Evolutionary conservation across 345 rosid species (phyloP), one percentile per base, ranked within the genome.

Genomic region (Passiflora organensis): DNA sequence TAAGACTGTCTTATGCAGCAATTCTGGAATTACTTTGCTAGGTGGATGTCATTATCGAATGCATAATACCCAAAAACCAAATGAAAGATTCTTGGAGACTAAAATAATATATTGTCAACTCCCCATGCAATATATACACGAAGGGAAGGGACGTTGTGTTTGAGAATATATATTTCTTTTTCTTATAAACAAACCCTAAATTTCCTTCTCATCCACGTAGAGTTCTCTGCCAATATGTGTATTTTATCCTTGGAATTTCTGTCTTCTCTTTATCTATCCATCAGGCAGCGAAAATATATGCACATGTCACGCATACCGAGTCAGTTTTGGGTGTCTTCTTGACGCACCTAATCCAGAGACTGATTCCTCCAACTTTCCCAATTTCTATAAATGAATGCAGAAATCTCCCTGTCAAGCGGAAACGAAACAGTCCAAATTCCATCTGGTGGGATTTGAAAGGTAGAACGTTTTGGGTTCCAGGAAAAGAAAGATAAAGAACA

Each of bases 71-170:
- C 4, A 37, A 67, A 71, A 53, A 67, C 14, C 24, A 55, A 67
- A 67, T 56, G 70, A 72, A 72, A 72, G 77, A 76, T 76, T 76
- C 77, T 16, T 9, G 21, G 24, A 56, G 28, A 28, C 14, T 52
- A 55, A 50, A 56, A 53, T 44, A 72, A 51, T 47, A 25, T 63
- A 61, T 66, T 53, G 81, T 76, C 78, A 72, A 72, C 78, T 61
- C 77, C 59, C 54, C 72, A 59, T 59, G 78, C 68, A 66, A 59
- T 44, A 56, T 6, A 46, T 10, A 50, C 19, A 39, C 25, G 47
- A 32, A 46, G 47, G 65, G 48, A n/a, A n/a, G n/a, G n/a, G n/a
- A n/a, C n/a, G n/a, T n/a, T n/a, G n/a, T n/a, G 5, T 37, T 10
- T 44, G 45, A 43, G 53, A 50, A 16, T 9, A 32, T 48, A 23